These are phyloP conservation scores for Medicago lupulina DNA, from an alignment of 306 rosid genomes.

Conservation along the genomic window DNA sequence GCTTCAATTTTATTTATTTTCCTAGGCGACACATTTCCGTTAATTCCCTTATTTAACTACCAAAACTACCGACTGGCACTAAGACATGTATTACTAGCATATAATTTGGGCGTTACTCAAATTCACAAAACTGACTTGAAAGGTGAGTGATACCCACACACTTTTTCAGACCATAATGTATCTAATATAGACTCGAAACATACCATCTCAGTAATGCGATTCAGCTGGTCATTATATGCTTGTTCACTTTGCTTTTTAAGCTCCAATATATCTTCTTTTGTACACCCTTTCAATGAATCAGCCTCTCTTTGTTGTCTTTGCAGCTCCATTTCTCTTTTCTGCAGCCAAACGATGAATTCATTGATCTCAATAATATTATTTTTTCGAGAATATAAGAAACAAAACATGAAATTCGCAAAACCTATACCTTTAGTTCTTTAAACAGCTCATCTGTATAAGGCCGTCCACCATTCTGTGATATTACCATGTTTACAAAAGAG, in stretches of 20 bases:
- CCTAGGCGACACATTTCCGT: too few species aligned
- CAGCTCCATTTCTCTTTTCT: constrained; percentile 69
- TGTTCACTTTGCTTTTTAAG: constrained; percentile 62
- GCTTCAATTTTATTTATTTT: too few species aligned
- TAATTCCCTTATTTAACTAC: too few species aligned
- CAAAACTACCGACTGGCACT: too few species aligned
- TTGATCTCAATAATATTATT: neutral
- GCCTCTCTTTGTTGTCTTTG: constrained; percentile 59
- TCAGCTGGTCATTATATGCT: constrained; percentile 70
- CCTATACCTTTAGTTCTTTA: constrained; percentile 67
- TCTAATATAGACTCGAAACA: constrained; percentile 7
- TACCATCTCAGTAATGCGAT: constrained; percentile 88
- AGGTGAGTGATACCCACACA: neutral
- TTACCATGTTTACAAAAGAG: constrained; percentile 53
- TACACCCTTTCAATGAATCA: constrained; percentile 60
- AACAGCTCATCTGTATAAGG: constrained; percentile 79
- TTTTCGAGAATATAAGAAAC: neutral
- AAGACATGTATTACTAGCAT: too few species aligned
- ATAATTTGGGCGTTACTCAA: too few species aligned
- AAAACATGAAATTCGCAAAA: constrained; percentile 4
- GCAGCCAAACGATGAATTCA: constrained; percentile 35
- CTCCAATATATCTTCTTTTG: constrained; percentile 49
- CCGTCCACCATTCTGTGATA: constrained; percentile 62
- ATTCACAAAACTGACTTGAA: neutral
- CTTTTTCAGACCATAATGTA: neutral